These are phyloP conservation scores for Trapa incisa DNA, from an alignment of 345 rosid species.

Conservation along the genomic window DNA sequence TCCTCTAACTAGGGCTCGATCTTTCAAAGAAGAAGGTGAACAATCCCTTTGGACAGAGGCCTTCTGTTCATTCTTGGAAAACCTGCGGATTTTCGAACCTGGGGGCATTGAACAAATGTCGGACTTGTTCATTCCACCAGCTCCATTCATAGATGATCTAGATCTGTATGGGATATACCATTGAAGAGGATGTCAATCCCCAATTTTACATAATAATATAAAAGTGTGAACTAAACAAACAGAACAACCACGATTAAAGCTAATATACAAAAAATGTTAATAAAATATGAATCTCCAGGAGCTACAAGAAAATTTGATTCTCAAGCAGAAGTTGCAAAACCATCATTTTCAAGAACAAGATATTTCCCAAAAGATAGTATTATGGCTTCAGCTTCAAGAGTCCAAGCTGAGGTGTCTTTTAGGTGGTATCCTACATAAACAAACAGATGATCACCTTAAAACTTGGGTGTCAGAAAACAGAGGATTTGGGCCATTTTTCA, in stretches of 20 bases:
- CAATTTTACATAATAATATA: neutral
- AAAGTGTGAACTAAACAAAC: neutral
- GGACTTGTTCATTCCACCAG: conserved; percentile 20
- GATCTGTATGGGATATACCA: conserved; percentile 16
- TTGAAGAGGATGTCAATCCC: neutral
- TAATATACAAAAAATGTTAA: neutral
- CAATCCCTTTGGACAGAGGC: conserved; percentile 28
- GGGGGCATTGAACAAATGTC: conserved; percentile 19
- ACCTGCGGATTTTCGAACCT: conserved; percentile 18
- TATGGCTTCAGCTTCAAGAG: neutral
- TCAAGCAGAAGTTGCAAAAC: neutral
- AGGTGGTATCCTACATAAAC: neutral
- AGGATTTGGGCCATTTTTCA: conserved; percentile 25
- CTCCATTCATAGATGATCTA: conserved; percentile 26
- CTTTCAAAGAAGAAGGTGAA: conserved; percentile 26
- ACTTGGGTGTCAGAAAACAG: conserved; percentile 27
- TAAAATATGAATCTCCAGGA: neutral
- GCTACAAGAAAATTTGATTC: neutral
- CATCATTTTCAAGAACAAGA: neutral
- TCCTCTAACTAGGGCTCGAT: conserved; percentile 25
- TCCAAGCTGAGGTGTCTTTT: neutral
- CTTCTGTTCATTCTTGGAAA: conserved; percentile 28
- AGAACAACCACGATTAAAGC: neutral
- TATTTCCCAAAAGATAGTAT: neutral
- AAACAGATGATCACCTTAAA: conserved; percentile 21